Evolutionary conservation across 2,329 filamentous ascomycete genomes (phyloP).

Genomic region (Bipolaris victoriae): DNA sequence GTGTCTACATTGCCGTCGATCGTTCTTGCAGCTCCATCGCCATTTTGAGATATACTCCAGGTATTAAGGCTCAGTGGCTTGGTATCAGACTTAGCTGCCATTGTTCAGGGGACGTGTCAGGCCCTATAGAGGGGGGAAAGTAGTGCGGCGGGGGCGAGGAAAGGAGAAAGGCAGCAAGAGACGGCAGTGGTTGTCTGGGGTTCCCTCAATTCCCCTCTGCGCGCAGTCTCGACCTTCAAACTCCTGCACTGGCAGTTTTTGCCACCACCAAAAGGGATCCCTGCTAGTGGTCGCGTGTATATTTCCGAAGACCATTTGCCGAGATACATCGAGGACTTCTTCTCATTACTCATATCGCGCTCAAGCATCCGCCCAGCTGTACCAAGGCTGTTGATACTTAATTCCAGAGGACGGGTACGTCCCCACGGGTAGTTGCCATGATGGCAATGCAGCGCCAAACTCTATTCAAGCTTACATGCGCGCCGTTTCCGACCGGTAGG

Average conservation of each 20-base stretch:
- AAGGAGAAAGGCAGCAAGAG: background rate
- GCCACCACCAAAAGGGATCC: background rate
- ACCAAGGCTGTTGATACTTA: conserved; percentile 15
- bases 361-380: conserved; percentile 17
- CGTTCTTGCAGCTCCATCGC: background rate
- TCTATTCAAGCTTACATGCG: conserved; percentile 8
- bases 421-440: background rate
- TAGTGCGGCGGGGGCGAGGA: background rate
- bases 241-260: background rate
- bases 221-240: background rate
- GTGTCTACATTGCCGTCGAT: conserved; percentile 19
- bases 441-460: conserved; percentile 4
- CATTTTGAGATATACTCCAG: background rate
- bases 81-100: background rate
- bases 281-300: background rate
- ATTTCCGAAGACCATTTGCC: no score
- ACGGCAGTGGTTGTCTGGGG: background rate
- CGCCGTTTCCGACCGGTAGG: conserved; percentile 13
- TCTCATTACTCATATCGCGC: background rate
- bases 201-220: background rate
- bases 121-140: background rate
- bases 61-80: background rate
- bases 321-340: background rate
- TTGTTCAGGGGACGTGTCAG: background rate
- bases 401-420: conserved; percentile 5